Conservation (phyloP, 2,329 filamentous ascomycete species). For the Coleophoma eucalyptorum region DNA sequence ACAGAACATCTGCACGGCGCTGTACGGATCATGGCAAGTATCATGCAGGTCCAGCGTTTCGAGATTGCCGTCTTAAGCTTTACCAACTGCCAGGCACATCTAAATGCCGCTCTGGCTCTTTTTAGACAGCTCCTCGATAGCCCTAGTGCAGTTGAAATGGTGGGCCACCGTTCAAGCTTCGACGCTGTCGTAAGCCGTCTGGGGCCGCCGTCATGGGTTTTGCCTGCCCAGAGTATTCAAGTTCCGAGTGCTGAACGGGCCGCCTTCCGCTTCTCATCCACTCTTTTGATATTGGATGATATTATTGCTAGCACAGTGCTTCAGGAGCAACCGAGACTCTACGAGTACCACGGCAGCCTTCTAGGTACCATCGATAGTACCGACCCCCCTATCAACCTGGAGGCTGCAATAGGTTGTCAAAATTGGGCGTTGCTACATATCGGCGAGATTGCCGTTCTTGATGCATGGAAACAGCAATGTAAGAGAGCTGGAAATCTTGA, state of each 20-base stretch:
- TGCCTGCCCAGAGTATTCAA: constrained; percentile 7
- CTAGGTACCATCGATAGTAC: constrained; percentile 22
- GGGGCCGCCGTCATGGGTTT: constrained; percentile 8
- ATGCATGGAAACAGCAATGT: constrained; percentile 52
- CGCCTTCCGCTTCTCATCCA: constrained; percentile 47
- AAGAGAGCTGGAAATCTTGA: constrained; percentile 40
- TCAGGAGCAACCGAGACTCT: constrained; percentile 36
- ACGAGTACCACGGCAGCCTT: constrained; percentile 36
- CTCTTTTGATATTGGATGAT: constrained; percentile 44
- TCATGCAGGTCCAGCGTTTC: constrained; percentile 50
- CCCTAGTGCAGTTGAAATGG: constrained; percentile 5
- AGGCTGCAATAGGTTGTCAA: constrained; percentile 47
- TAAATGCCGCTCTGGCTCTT: constrained; percentile 45
- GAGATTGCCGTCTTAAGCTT: constrained; percentile 44
- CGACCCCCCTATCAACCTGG: constrained; percentile 36
- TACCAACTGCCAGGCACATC: constrained; percentile 46
- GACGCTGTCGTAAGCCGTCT: constrained; percentile 10
- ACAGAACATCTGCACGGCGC: constrained; percentile 19
- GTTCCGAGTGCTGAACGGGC: constrained; percentile 41
- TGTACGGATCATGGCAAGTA: constrained; percentile 42
- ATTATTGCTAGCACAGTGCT: constrained; percentile 45
- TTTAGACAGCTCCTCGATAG: constrained; percentile 37
- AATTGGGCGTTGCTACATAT: constrained; percentile 53
- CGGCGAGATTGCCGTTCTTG: constrained; percentile 47
- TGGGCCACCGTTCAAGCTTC: constrained; percentile 8